These are phyloP conservation scores for Colletotrichum sp. DNA, from an alignment of 2,329 filamentous ascomycete genomes.

Conservation along the genomic window DNA sequence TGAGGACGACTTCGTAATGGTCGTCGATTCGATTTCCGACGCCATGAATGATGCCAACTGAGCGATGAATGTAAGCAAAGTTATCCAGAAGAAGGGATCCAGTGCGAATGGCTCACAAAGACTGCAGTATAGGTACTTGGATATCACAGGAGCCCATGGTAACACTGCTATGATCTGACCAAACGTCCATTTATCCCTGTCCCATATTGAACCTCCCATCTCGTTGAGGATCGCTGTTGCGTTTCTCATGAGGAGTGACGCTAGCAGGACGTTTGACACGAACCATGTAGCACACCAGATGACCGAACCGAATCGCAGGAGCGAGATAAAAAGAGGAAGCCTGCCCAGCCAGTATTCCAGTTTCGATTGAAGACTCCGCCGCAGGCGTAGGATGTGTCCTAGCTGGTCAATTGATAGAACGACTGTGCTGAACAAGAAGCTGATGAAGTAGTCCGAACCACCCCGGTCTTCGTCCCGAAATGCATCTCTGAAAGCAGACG, in stretches of 20 bases:
- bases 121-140: conserved; percentile 25
- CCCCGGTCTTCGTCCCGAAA: neutral
- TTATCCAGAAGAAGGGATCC: neutral
- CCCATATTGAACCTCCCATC: neutral
- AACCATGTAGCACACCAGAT: neutral
- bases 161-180: conserved; percentile 29
- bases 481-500: neutral
- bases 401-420: neutral
- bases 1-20: neutral
- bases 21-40: neutral
- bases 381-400: neutral
- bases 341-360: neutral
- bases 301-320: neutral
- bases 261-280: neutral
- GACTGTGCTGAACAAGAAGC: neutral
- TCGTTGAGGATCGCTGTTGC: neutral
- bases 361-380: neutral
- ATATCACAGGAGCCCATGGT: conserved; percentile 26
- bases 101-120: conserved; percentile 16
- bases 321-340: neutral
- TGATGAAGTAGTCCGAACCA: neutral
- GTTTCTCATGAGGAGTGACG: neutral
- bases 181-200: conserved; percentile 24
- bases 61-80: neutral
- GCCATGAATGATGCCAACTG: neutral